Percentiles rank a stretch among this genome's conserved stretches.
These are phyloP conservation scores for Botryotinia globosa DNA, from an alignment of 2,329 filamentous ascomycete genomes.

Conservation along the genomic window DNA sequence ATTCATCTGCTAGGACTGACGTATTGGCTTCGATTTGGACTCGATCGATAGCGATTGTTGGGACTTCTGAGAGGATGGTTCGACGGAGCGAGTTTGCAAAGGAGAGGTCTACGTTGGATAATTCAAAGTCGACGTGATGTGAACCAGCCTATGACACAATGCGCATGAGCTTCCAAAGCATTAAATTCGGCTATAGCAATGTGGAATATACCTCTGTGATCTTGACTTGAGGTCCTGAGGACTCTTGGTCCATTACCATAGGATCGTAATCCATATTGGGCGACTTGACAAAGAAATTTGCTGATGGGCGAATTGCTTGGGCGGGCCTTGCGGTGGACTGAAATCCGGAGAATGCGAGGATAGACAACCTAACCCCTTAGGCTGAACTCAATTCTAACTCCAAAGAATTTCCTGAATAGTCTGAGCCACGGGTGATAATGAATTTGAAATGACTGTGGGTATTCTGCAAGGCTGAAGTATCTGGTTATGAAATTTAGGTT, in stretches of 20 bases:
- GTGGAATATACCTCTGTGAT: conserved; percentile 43
- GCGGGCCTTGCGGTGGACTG: conserved; percentile 26
- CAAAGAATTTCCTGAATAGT: conserved; percentile 5
- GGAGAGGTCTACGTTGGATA: conserved; percentile 82
- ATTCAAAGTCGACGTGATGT: conserved; percentile 84
- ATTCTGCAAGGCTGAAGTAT: conserved; percentile 30
- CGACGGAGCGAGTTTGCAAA: conserved; percentile 92
- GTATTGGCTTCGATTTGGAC: conserved; percentile 92
- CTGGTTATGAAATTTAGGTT: conserved; percentile 6
- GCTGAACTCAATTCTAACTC: not conserved
- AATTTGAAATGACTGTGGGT: conserved; percentile 16
- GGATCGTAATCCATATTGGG: conserved; percentile 48
- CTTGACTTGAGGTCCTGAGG: conserved; percentile 46
- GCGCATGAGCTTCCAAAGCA: conserved; percentile 29
- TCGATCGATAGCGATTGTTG: conserved; percentile 90
- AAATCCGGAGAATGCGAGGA: conserved; percentile 4
- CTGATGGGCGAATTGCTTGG: conserved; percentile 1
- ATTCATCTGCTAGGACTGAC: conserved; percentile 94
- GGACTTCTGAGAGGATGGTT: conserved; percentile 88
- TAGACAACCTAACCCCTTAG: conserved; percentile 3
- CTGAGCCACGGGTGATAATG: not conserved
- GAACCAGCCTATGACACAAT: conserved; percentile 61
- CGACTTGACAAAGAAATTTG: conserved; percentile 18
- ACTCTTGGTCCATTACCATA: conserved; percentile 44
- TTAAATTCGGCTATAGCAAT: not conserved